Evolutionary conservation across 768 basidiomycete species (phyloP), one percentile per base, ranked within the genome.

Genomic region (Termitomyces sp.): DNA sequence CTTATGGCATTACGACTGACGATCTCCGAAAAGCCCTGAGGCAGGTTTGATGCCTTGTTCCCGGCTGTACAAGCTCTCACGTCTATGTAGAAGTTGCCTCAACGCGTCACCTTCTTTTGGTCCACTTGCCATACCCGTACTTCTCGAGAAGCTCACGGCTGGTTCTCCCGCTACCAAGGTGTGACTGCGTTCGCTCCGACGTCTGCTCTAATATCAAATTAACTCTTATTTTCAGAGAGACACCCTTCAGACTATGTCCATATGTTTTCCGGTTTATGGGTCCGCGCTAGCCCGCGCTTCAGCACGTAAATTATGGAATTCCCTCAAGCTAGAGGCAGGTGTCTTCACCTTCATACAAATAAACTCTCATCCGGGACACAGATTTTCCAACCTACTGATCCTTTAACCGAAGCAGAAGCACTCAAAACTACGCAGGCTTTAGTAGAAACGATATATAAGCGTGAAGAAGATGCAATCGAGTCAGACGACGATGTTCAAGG

Each of bases 381-480:
- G 94, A 89, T 98, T 37, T 91, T 98, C 70, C 94, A 98, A 77
- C 91, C 96, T 0, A 87, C 85, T 1, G 95, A 98, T 66, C 51
- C 72, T 6, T 71, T 80, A 33, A 91, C 89, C 7, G 92, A 96
- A 66, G 75, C 77, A 37, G 80, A 83, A 51, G 91, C 95, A 1
- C 73, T 97, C 30, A 77, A 78, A 31, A 78, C 93, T 0, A 78
- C 86, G 1, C 85, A 87, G 63, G 75, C 78, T 5, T 79, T 99
- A n/a, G 77, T 96, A 43, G 72, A 76, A 51, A 89, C 89, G 0
- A 82, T 97, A 10, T 88, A 90, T 67, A 69, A 78, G 2, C 73
- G 71, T 15, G 75, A 78, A 56, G 73, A 73, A 15, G 69, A 71
- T 9, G 66, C 71, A 3, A 62, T 70, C 3, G 73, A 74, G 50